These are phyloP conservation scores for Apiotrichum montevideense DNA, from an alignment of 1,284 basidiomycete genomes.

Conservation along the genomic window DNA sequence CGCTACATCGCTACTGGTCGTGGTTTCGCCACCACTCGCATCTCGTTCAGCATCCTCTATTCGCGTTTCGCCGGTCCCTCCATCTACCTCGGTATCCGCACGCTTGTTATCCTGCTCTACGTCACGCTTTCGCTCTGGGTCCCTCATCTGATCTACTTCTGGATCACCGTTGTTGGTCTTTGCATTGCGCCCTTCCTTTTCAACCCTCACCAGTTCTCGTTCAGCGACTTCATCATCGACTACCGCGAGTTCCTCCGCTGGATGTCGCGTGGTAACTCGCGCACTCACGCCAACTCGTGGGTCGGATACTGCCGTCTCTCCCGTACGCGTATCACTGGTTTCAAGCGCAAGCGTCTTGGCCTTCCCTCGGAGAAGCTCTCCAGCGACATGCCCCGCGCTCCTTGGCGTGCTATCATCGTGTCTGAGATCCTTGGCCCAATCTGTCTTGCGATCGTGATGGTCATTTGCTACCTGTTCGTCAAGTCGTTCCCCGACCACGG, in stretches of 20 bases:
- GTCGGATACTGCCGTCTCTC: slow-evolving; percentile 93
- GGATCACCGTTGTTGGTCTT: slow-evolving; percentile 79
- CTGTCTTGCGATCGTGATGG: slow-evolving; percentile 73
- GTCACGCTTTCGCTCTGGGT: slow-evolving; percentile 84
- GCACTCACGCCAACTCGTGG: slow-evolving; percentile 95
- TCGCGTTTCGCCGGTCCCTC: slow-evolving; percentile 94
- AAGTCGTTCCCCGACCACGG: slow-evolving; percentile 57
- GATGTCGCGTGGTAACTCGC: slow-evolving; percentile 95
- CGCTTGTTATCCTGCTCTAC: slow-evolving; percentile 80
- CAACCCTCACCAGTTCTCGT: slow-evolving; percentile 94
- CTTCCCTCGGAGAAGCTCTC: slow-evolving; percentile 92
- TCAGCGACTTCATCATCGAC: slow-evolving; percentile 90
- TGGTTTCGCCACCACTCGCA: slow-evolving; percentile 89
- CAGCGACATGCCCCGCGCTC: slow-evolving; percentile 81
- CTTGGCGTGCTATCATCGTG: slow-evolving; percentile 79
- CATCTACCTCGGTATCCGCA: slow-evolving; percentile 91
- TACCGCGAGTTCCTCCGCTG: slow-evolving; percentile 93
- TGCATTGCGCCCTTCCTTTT: slow-evolving; percentile 91
- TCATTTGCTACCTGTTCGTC: slow-evolving; percentile 74
- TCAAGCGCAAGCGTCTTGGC: slow-evolving; percentile 92
- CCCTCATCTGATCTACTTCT: slow-evolving; percentile 90
- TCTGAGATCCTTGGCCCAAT: slow-evolving; percentile 83
- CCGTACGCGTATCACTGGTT: slow-evolving; percentile 91
- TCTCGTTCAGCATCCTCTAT: slow-evolving; percentile 86
- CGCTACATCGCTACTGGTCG: slow-evolving; percentile 98